Conservation (phyloP, 2,329 filamentous ascomycete genomes). For the Xylaria arbuscula region DNA sequence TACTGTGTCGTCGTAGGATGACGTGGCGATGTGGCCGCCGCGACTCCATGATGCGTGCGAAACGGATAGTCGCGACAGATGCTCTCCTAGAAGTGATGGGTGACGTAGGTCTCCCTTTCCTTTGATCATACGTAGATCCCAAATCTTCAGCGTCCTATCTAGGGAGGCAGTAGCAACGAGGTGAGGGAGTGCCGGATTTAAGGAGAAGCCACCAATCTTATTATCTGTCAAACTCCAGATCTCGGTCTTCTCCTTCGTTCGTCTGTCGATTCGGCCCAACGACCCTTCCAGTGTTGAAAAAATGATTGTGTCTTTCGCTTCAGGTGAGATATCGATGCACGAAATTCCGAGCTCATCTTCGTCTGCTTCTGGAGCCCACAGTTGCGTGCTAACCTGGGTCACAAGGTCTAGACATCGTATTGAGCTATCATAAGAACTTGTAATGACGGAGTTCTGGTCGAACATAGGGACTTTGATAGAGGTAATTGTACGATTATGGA, state of each 20-base stretch:
- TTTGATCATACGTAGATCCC: constrained; percentile 82
- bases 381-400: constrained; percentile 81
- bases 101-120: constrained; percentile 69
- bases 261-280: constrained; percentile 84
- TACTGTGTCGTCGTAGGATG: constrained; percentile 93
- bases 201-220: constrained; percentile 93
- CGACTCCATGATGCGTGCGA: constrained; percentile 92
- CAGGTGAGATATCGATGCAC: constrained; percentile 79
- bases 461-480: constrained; percentile 81
- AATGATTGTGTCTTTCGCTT: constrained; percentile 78
- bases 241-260: constrained; percentile 69
- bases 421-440: constrained; percentile 91
- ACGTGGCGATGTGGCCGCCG: constrained; percentile 86
- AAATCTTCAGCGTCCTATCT: constrained; percentile 89
- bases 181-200: constrained; percentile 83
- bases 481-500: constrained; percentile 88
- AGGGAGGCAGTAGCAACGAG: constrained; percentile 89
- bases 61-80: constrained; percentile 84
- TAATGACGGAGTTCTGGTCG: constrained; percentile 80
- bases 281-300: constrained; percentile 88
- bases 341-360: constrained; percentile 83
- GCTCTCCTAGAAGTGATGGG: constrained; percentile 81
- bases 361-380: constrained; percentile 79
- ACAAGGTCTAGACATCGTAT: constrained; percentile 87
- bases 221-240: constrained; percentile 85